Percentiles rank a stretch among this genome's conserved stretches.
Conservation (phyloP, 176 grass and related monocot genomes). For the Musa itinerans region DNA sequence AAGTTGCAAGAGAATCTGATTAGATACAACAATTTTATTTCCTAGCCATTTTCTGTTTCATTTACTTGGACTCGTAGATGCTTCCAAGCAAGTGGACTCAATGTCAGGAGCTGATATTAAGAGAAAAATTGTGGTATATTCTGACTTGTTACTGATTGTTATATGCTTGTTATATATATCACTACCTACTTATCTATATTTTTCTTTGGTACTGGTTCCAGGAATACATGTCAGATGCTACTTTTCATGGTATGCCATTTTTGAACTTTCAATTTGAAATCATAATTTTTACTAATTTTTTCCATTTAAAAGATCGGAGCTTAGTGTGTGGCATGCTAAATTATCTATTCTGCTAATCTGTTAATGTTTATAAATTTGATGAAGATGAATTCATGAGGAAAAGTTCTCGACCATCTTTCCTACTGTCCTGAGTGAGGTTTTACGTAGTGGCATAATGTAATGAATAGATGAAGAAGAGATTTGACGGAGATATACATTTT, state of each 20-base stretch:
- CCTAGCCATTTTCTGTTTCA: background rate
- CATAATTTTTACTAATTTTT: background rate
- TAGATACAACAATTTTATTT: conserved; percentile 17
- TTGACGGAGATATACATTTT: background rate
- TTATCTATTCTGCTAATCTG: too few species aligned
- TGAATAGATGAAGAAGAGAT: background rate
- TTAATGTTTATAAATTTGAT: too few species aligned
- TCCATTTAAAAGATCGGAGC: too few species aligned
- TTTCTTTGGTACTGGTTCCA: conserved; percentile 20
- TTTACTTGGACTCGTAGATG: conserved; percentile 23
- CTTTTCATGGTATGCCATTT: conserved; percentile 52
- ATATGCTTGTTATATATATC: background rate
- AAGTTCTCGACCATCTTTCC: background rate
- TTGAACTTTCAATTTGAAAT: background rate
- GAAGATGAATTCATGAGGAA: background rate
- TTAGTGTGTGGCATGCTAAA: too few species aligned
- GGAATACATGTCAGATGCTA: conserved; percentile 46
- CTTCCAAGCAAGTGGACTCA: conserved; percentile 1
- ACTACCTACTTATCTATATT: background rate
- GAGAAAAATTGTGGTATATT: conserved; percentile 41
- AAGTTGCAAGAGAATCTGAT: background rate
- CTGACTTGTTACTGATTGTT: background rate
- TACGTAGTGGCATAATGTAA: background rate
- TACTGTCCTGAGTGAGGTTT: too few species aligned
- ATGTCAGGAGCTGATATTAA: conserved; percentile 28